Evolutionary conservation across 2,329 filamentous ascomycete species (phyloP).

Genomic region (Penicillium glabrum): DNA sequence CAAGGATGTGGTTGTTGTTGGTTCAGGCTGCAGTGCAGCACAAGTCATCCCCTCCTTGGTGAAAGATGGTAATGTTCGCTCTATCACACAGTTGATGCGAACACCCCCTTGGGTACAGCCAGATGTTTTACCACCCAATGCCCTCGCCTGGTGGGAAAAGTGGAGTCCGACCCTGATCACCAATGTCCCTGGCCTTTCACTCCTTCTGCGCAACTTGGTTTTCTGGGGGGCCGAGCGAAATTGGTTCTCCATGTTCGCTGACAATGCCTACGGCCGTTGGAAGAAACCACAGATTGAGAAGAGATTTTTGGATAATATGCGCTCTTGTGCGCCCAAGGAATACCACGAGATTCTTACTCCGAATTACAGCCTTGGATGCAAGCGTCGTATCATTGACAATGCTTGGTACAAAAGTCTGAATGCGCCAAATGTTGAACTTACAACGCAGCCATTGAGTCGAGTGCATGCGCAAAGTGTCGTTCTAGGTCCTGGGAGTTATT

Average conservation of each 20-base stretch:
- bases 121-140: slow-evolving; percentile 35
- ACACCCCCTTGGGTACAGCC: slow-evolving; percentile 59
- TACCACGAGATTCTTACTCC: slow-evolving; percentile 64
- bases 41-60: slow-evolving; percentile 57
- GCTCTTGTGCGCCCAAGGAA: slow-evolving; percentile 53
- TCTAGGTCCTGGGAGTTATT: slow-evolving; percentile 51
- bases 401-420: slow-evolving; percentile 57
- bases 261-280: slow-evolving; percentile 34
- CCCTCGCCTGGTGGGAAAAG: slow-evolving; percentile 47
- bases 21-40: slow-evolving; percentile 59
- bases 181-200: slow-evolving; percentile 52
- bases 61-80: slow-evolving; percentile 51
- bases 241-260: slow-evolving; percentile 18
- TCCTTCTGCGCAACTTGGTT: slow-evolving; percentile 44
- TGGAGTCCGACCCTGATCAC: slow-evolving; percentile 49
- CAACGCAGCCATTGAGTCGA: slow-evolving; percentile 50
- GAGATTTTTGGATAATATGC: slow-evolving; percentile 50
- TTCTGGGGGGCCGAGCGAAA: slow-evolving; percentile 37
- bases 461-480: slow-evolving; percentile 52
- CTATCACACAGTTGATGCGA: slow-evolving; percentile 61
- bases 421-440: slow-evolving; percentile 54
- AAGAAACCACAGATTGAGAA: slow-evolving; percentile 42
- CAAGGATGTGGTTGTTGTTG: slow-evolving; percentile 59
- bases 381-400: slow-evolving; percentile 61
- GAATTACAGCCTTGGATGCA: slow-evolving; percentile 63